These are phyloP conservation scores for Cryptosporidium parvum DNA, from an alignment of 169 alveolate genomes.

Conservation along the genomic window DNA sequence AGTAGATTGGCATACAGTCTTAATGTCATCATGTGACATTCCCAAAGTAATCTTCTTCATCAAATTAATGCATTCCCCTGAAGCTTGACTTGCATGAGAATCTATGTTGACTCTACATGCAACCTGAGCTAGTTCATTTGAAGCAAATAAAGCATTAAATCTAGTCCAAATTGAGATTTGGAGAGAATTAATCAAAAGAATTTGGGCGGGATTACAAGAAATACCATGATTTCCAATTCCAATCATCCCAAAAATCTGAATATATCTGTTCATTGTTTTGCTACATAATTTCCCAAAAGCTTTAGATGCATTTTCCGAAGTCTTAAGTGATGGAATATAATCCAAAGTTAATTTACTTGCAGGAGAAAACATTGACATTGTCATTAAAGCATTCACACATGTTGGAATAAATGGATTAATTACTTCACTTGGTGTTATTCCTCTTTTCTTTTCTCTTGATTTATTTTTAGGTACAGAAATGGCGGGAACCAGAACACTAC, in stretches of 20 bases:
- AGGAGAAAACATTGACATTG: constrained; percentile 42
- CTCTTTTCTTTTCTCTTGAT: constrained; percentile 17
- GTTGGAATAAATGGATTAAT: constrained; percentile 61
- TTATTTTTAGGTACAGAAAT: constrained; percentile 40
- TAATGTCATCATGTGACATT: constrained; percentile 12
- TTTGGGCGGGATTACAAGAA: constrained; percentile 48
- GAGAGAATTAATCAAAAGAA: constrained; percentile 50
- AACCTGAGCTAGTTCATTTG: constrained; percentile 59
- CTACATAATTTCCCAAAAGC: constrained; percentile 60
- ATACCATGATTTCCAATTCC: constrained; percentile 53
- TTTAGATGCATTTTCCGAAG: constrained; percentile 62
- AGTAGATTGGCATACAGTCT: constrained; percentile 30
- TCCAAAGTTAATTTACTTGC: constrained; percentile 11
- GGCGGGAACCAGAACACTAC: constrained; percentile 36
- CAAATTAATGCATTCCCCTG: constrained; percentile 45
- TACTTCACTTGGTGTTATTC: constrained; percentile 38
- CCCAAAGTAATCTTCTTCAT: constrained; percentile 18
- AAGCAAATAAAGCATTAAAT: constrained; percentile 35
- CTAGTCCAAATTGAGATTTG: constrained; percentile 35
- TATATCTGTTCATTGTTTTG: constrained; percentile 38
- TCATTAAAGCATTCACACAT: constrained; percentile 51
- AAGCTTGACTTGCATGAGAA: constrained; percentile 31
- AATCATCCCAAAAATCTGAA: constrained; percentile 59
- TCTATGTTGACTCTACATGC: constrained; percentile 65
- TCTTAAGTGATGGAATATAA: constrained; percentile 25